Evolutionary conservation across 179 eudicot species (phyloP), one percentile per base, ranked within the genome.

Genomic region (Sideroxylon spinosum): DNA sequence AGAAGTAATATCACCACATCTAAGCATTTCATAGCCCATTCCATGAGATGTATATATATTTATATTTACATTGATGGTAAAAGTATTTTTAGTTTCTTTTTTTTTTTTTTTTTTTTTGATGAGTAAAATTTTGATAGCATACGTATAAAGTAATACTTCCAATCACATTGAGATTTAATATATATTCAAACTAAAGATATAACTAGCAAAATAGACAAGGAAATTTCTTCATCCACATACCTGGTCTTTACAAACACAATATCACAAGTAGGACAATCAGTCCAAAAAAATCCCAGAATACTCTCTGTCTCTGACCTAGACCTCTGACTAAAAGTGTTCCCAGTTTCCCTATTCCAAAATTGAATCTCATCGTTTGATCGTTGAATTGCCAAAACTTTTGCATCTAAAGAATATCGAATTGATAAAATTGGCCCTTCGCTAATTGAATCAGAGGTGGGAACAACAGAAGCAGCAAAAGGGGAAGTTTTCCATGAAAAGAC

Each of bases 271-370:
- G 93, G 86, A 82, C 92, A 89, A 84, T 95, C 99, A 76, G 96
- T 92, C 99, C 99, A 96, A 85, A 96, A 94, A 81, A 96, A 96
- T 26, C 99, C 99, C 78, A 96, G 86, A 70, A 96, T 88, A 78
- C 83, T 90, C 86, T 92, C 99, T 2, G 97, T 84, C 78, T 90
- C 96, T 25, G 92, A 79, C 81, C 80, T 88, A 80, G 92, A 95
- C 81, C 67, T 88, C 81, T 92, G 92, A 80, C 84, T 86, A 80
- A 89, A 87, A 56, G 87, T 89, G 69, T 77, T 85, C 73, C 93
- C 90, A 59, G 87, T 86, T 75, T 91, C 90, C 84, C 89, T 92
- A 81, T 89, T 87, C 93, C 93, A 90, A 81, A 96, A 87, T 60
- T 91, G 97, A 76, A 96, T 85, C 82, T 96, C 99, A 78, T 85